Evolutionary conservation across 805 yeast species (phyloP).

Genomic region (Nakazawaea molendinolei): DNA sequence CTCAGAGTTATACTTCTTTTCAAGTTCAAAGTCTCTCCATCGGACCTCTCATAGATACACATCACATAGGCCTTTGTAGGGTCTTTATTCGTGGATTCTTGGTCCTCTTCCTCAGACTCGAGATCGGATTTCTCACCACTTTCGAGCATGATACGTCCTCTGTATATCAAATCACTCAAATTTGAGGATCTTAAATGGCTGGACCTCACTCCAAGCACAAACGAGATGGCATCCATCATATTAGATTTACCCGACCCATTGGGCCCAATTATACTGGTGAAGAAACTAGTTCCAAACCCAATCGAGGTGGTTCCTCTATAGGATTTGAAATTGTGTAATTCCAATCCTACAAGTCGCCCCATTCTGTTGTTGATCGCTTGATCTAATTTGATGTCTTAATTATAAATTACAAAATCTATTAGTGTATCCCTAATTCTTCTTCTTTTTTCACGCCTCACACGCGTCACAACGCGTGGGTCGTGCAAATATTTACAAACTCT

Average conservation of each 20-base stretch:
- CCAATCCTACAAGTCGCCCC: slow-evolving; percentile 81
- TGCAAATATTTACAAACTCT: too few species aligned
- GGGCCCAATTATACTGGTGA: slow-evolving; percentile 95
- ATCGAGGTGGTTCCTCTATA: slow-evolving; percentile 70
- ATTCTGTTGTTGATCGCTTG: slow-evolving; percentile 39
- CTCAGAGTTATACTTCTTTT: slow-evolving; percentile 51
- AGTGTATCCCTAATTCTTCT: too few species aligned
- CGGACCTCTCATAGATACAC: slow-evolving; percentile 63
- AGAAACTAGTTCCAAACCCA: slow-evolving; percentile 77
- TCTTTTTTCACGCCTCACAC: too few species aligned
- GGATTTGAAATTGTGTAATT: slow-evolving; percentile 84
- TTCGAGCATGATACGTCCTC: slow-evolving; percentile 47
- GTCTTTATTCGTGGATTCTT: slow-evolving; percentile 21
- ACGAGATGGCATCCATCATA: slow-evolving; percentile 91
- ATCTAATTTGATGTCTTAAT: neutral
- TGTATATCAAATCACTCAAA: slow-evolving; percentile 70
- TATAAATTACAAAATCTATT: too few species aligned
- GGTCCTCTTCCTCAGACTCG: slow-evolving; percentile 10
- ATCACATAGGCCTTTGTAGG: slow-evolving; percentile 64
- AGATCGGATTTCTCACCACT: slow-evolving; percentile 13
- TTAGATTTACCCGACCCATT: slow-evolving; percentile 98
- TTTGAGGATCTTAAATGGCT: slow-evolving; percentile 68
- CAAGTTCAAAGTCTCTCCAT: slow-evolving; percentile 52
- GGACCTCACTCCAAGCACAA: slow-evolving; percentile 81
- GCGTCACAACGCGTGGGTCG: too few species aligned